Evolutionary conservation across 768 basidiomycete genomes (phyloP), one percentile per base, ranked within the genome.

Genomic region (Rhodotorula diobovata): DNA sequence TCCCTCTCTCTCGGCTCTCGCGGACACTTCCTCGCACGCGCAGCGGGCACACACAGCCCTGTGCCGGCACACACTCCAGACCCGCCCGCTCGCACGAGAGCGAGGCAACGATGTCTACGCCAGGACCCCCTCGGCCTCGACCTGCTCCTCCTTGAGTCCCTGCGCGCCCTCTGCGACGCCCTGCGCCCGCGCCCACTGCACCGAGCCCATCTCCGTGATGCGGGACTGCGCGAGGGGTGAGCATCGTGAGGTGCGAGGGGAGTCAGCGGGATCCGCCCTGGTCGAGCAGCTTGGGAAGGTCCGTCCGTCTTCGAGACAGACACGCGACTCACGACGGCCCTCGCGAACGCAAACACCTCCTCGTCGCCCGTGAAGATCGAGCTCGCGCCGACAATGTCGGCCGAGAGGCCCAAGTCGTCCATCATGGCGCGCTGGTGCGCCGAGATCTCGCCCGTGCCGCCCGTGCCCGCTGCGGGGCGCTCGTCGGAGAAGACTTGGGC

Each of bases 351-450:
- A 79, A 99, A 99, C 1, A 97, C 79, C 81, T 98, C 96, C 80
- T 98, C 96, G 77, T 98, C 94, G 8, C 95, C 94, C 0, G 89
- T 89, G 79, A 98, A 98, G 83, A 99, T 90, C 54, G 92, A 89
- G 71, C 89, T 91, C 3, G 84, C 83, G 45, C 92, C 90, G 28
- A 95, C 89, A 30, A 85, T 81, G 39, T 92, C 87, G 34, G 84
- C 85, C 1, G 89, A 85, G 1, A 97, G 83, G 30, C 93, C 93
- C n/a, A 97, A 85, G 78, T 97, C 94, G 76, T 96, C 93, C 91
- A 97, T 93, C 67, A 94, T 87, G 76, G 85, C 87, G 37, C 93
- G 87, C 90, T 93, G 91, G 79, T 96, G 91, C 77, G 92, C 89
- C 56, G 80, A 76, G 21, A 82, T 81, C 23, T 81, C 77, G 10